Evolutionary conservation across 2,329 filamentous ascomycete genomes (phyloP), one percentile per base, ranked within the genome.

Genomic region (Sporothrix dimorphospora): DNA sequence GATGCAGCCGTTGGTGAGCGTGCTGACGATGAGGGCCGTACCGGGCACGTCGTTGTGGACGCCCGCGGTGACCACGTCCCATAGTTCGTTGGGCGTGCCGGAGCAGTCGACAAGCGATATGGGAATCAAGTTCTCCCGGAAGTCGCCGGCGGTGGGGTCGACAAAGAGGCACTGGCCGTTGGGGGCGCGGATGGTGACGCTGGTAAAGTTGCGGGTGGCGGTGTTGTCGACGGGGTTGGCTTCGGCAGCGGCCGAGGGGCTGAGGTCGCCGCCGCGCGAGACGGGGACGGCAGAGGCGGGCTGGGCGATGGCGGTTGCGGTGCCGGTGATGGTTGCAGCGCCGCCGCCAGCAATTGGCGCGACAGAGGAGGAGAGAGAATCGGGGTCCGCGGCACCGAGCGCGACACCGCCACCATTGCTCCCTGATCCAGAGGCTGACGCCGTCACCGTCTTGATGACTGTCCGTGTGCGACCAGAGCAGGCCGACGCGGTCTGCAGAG

Each of bases 71-170:
- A 87, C 81, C 57, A 88, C 76, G 76, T 87, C 85, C 76, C 85
- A 88, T 75, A 83, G 83, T 77, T 87, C 83, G 68, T 83, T 84
- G 3, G 81, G 78, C 4, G 81, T 80, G 42, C 82, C 84, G 40
- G 79, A 78, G 78, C 86, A 88, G 38, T 78, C 77, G 9, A 83
- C 82, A 11, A 86, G 75, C 27, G 81, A 80, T 9, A 87, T 78
- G 1, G 85, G 85, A 68, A 87, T 86, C 63, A 87, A 79, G 75
- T 88, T 88, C 77, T 85, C 80, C 6, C 85, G 83, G 77, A 87
- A 87, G 75, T 88, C 85, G 47, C 85, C 86, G 0, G 84, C 85
- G 1, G 84, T 84, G 0, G 84, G 83, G 75, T 87, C 83, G 59
- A 87, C 78, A 45, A 82, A 86, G n/a, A 87, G 80, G 72, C 85